phyloP scores from a whole-genome alignment of 306 rosid genomes.

The Arachis hypogaea region DNA sequence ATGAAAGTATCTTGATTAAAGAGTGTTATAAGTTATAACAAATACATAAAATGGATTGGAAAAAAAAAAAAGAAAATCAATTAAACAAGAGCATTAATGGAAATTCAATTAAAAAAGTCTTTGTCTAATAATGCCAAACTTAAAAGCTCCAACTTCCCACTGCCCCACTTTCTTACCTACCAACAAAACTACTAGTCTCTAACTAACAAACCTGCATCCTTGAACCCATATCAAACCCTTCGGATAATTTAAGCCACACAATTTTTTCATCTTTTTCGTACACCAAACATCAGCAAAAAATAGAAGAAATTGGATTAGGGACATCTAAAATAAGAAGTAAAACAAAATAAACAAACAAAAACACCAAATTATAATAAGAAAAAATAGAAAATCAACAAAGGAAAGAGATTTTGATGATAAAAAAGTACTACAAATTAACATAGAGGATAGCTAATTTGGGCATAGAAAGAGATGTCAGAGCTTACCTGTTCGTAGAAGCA shows the following conservation, averaged over 20 bases:
- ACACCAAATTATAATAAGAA: slow-evolving; percentile 8
- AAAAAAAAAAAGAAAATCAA: not conserved
- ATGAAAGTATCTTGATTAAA: slow-evolving; percentile 16
- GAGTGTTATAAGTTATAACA: slow-evolving; percentile 9
- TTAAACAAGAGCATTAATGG: slow-evolving; percentile 3
- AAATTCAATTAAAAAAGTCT: slow-evolving; percentile 4
- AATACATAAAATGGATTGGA: slow-evolving; percentile 21
- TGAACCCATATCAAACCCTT: slow-evolving; percentile 39
- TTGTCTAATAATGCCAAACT: slow-evolving; percentile 28
- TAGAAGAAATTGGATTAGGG: slow-evolving; percentile 15
- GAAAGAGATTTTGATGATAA: slow-evolving; percentile 24
- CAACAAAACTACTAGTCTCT: slow-evolving; percentile 19
- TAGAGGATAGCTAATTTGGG: slow-evolving; percentile 13
- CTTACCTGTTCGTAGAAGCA: slow-evolving; percentile 42
- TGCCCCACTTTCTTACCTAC: slow-evolving; percentile 31
- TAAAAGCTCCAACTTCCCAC: slow-evolving; percentile 35
- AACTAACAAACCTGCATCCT: not conserved
- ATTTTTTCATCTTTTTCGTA: too few relatives aligned
- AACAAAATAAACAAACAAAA: not conserved
- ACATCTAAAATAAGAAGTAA: slow-evolving; percentile 4
- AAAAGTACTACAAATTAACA: slow-evolving; percentile 27
- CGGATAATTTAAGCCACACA: slow-evolving; percentile 28
- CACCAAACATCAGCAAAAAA: too few relatives aligned
- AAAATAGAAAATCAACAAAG: slow-evolving; percentile 1
- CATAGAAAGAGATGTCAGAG: slow-evolving; percentile 14